phyloP scores from a whole-genome alignment of 2,329 filamentous ascomycete genomes.

The Xylariaceae sp. region DNA sequence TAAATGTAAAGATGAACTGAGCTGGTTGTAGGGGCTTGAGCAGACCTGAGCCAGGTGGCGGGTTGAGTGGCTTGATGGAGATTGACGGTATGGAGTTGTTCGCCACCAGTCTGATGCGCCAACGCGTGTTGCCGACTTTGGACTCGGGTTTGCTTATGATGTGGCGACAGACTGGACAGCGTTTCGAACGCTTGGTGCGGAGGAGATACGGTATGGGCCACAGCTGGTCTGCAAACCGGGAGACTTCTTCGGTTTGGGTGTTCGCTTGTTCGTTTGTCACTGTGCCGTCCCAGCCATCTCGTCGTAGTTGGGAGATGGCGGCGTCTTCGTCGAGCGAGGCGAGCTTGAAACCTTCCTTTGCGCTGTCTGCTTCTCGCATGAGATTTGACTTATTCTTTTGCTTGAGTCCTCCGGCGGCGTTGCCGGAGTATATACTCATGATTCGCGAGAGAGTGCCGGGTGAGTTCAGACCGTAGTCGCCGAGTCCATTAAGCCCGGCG shows the following conservation, averaged over 20 bases:
- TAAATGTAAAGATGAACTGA: constrained; percentile 86
- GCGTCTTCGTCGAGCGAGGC: constrained; percentile 60
- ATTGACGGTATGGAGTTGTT: constrained; percentile 84
- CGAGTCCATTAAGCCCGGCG: constrained; percentile 45
- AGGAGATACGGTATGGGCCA: constrained; percentile 80
- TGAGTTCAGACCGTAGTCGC: constrained; percentile 63
- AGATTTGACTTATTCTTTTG: constrained; percentile 64
- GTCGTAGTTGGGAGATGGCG: constrained; percentile 58
- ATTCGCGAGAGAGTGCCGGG: constrained; percentile 82
- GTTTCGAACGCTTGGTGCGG: constrained; percentile 88
- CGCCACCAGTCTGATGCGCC: constrained; percentile 88
- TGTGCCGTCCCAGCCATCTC: constrained; percentile 63
- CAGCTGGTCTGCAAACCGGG: constrained; percentile 68
- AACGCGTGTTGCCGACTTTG: constrained; percentile 84
- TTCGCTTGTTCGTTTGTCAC: constrained; percentile 48
- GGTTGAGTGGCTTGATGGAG: constrained; percentile 61
- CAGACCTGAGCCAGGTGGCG: constrained; percentile 29
- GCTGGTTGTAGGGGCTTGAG: constrained; percentile 58
- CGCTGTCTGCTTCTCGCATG: constrained; percentile 76
- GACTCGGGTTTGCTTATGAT: constrained; percentile 93
- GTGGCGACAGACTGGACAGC: constrained; percentile 87
- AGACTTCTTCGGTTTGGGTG: constrained; percentile 48
- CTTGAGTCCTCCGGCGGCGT: constrained; percentile 60
- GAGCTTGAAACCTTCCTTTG: constrained; percentile 69
- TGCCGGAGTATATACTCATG: constrained; percentile 83